These are phyloP conservation scores for Smithsoniella earleae DNA, from an alignment of 163 green algal species.

Conservation along the genomic window DNA sequence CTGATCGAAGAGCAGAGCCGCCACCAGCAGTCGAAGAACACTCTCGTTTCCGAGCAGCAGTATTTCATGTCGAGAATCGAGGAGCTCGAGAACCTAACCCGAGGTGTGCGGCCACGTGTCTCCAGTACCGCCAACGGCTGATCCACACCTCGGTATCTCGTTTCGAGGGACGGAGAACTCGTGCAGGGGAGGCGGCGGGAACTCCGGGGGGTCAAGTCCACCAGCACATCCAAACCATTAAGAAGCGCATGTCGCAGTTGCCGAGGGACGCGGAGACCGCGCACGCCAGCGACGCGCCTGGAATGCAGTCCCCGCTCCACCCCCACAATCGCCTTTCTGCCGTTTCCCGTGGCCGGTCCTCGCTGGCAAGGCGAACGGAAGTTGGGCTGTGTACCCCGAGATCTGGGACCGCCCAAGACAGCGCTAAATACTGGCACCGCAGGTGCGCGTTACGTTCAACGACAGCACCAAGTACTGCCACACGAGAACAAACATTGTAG, in stretches of 20 bases:
- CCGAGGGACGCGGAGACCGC: neutral
- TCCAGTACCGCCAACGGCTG: no score
- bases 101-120: neutral
- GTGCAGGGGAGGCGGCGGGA: neutral
- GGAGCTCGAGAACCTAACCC: neutral
- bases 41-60: constrained; percentile 25
- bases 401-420: constrained; percentile 13
- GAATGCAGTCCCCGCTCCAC: neutral
- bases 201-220: constrained; percentile 17
- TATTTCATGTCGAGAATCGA: constrained; percentile 5
- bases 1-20: constrained; percentile 9
- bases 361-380: neutral
- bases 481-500: no score
- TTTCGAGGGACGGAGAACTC: neutral
- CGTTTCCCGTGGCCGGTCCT: neutral
- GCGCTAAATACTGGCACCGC: constrained; percentile 15
- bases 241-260: neutral
- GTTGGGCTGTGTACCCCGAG: neutral
- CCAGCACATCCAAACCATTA: constrained; percentile 13
- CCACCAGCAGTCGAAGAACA: neutral
- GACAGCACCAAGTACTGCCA: neutral
- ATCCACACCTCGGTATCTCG: no score
- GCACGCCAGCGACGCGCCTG: neutral
- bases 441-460: neutral
- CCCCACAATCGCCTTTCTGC: no score